phyloP scores from a whole-genome alignment of 2,329 filamentous ascomycete species.

The Chaetomium olivaceum region DNA sequence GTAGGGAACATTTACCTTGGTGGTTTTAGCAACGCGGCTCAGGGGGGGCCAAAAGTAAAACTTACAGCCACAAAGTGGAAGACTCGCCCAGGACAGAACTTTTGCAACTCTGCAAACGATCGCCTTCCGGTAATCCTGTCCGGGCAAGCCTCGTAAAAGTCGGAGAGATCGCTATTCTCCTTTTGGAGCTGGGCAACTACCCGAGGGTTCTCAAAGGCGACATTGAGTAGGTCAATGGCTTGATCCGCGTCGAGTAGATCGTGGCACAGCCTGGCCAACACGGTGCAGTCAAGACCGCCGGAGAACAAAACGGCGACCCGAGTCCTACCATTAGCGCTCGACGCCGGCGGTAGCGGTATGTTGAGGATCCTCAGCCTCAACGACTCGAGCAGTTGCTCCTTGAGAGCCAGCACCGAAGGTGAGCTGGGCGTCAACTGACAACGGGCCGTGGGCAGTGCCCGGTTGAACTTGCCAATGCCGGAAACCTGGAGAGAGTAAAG shows the following conservation, averaged over 20 bases:
- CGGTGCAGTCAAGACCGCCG: constrained; percentile 88
- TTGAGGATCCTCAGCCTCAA: constrained; percentile 64
- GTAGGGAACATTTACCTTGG: constrained; percentile 77
- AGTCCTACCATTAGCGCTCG: constrained; percentile 40
- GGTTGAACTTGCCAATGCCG: constrained; percentile 56
- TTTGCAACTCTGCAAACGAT: constrained; percentile 72
- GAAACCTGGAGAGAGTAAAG: constrained; percentile 47
- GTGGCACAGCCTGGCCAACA: constrained; percentile 78
- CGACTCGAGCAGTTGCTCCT: constrained; percentile 58
- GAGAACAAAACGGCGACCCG: constrained; percentile 85
- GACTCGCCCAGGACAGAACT: constrained; percentile 65
- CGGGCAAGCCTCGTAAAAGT: constrained; percentile 78
- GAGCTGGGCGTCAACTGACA: constrained; percentile 44
- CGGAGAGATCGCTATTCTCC: constrained; percentile 30
- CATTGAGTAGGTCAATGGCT: constrained; percentile 84
- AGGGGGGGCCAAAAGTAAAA: neutral
- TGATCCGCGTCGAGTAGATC: constrained; percentile 70
- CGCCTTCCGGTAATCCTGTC: constrained; percentile 84
- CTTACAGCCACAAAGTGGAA: constrained; percentile 82
- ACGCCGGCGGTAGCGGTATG: constrained; percentile 57
- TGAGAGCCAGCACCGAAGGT: constrained; percentile 54
- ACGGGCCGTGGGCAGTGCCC: constrained; percentile 40
- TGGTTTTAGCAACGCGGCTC: constrained; percentile 14
- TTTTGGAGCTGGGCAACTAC: constrained; percentile 58
- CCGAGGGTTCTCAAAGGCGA: constrained; percentile 93